Evolutionary conservation across 768 basidiomycete species (phyloP), one percentile per base, ranked within the genome.

Genomic region (Suillus lakei): DNA sequence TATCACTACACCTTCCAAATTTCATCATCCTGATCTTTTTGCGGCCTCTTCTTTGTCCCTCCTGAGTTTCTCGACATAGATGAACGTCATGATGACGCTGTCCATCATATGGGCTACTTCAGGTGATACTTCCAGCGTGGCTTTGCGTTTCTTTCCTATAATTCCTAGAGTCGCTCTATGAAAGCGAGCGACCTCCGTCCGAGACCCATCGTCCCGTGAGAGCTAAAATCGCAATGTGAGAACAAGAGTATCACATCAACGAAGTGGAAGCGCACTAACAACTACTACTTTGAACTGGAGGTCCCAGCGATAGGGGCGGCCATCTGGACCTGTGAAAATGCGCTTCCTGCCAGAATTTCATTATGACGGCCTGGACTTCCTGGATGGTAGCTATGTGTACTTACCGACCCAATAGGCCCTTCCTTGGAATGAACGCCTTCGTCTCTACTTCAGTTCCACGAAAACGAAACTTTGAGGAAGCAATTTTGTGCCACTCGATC

Each of bases 401-500:
- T 46, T 23, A 77, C 75, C 69, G 67, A 65, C 70, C 44, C 2
- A 50, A 30, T 10, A 76, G 15, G 4, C 75, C 76, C 36, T 66
- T 70, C 5, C 67, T 46, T 10, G 75, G 72, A 54, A 76, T 65
- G 55, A 76, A 79, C 0, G 67, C 63, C n/a, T 67, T 69, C 2
- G 76, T 71, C 21, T 69, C 61, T 50, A 77, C 64, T 21, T 72
- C 73, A 13, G 65, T 58, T 26, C 72, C 78, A 4, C 72, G 65
- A 36, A 77, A 75, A 4, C 68, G 71, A 34, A 83, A 68, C 32
- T 66, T 73, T 6, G 78, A 74, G 0, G 78, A 73, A 18, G 71
- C 69, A 10, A 80, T 38, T 1, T 69, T 1, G 28, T 69, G 75
- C 75, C 79, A 80, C 15, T 80, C 73, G 1, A 82, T 79, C 60